Percentiles rank a stretch among this genome's conserved stretches.
These are phyloP conservation scores for Fusarium subglutinans DNA, from an alignment of 2,329 filamentous ascomycete species.

Conservation along the genomic window DNA sequence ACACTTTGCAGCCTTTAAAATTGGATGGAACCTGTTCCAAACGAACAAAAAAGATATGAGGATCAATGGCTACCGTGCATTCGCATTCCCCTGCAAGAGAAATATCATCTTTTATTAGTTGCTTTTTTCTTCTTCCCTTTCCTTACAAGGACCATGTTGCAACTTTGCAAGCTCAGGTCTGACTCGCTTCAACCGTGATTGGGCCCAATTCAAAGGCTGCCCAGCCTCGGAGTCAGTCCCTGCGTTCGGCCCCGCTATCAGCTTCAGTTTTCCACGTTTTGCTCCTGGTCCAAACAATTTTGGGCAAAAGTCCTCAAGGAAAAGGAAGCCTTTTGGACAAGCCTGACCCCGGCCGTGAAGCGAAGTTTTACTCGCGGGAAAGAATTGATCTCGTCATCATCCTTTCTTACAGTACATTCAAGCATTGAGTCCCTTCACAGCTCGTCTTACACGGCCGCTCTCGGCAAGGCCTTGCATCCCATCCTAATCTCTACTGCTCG, in stretches of 20 bases:
- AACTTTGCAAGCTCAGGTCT: slow-evolving; percentile 36
- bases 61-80: slow-evolving; percentile 17
- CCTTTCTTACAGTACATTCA: slow-evolving; percentile 24
- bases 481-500: slow-evolving; percentile 24
- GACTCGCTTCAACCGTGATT: slow-evolving; percentile 43
- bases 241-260: slow-evolving; percentile 43
- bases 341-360: slow-evolving; percentile 44
- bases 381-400: slow-evolving; percentile 46
- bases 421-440: slow-evolving; percentile 3
- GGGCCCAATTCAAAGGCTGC: slow-evolving; percentile 26
- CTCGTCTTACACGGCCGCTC: slow-evolving; percentile 42
- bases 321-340: slow-evolving; percentile 29
- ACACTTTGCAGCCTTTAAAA: slow-evolving; percentile 15
- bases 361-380: slow-evolving; percentile 32
- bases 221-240: slow-evolving; percentile 38
- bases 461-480: slow-evolving; percentile 40
- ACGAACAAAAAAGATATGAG: not conserved
- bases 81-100: slow-evolving; percentile 42
- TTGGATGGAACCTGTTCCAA: slow-evolving; percentile 11
- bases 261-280: slow-evolving; percentile 32
- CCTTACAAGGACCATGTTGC: slow-evolving; percentile 11
- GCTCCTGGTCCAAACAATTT: slow-evolving; percentile 21
- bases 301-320: slow-evolving; percentile 31
- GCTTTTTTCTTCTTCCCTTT: not conserved
- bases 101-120: slow-evolving; percentile 16